Evolutionary conservation across 2,329 filamentous ascomycete species (phyloP).

Genomic region (Aspergillus pseudoglaucus): DNA sequence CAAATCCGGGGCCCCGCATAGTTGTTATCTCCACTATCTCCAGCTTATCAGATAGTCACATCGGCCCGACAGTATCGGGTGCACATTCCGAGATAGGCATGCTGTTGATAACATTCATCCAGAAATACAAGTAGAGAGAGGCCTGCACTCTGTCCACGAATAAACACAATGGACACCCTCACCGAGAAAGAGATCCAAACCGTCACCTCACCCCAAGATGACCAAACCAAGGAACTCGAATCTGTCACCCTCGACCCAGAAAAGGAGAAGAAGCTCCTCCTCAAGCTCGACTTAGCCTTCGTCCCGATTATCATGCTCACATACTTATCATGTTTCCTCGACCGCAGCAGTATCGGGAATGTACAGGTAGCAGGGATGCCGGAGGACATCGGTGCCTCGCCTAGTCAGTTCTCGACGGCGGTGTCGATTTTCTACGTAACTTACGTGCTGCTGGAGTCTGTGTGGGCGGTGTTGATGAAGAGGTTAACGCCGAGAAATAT

Average conservation of each 20-base stretch:
- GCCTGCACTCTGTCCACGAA: background rate
- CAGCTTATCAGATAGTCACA: background rate
- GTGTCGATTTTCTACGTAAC: slow-evolving; percentile 49
- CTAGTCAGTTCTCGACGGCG: slow-evolving; percentile 41
- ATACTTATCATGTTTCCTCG: slow-evolving; percentile 51
- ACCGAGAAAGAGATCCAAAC: background rate
- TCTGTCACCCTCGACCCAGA: slow-evolving; percentile 36
- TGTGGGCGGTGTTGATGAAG: slow-evolving; percentile 44
- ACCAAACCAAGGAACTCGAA: slow-evolving; percentile 11
- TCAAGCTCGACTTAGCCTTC: slow-evolving; percentile 44
- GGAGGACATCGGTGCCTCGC: slow-evolving; percentile 37
- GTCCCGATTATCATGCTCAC: slow-evolving; percentile 51
- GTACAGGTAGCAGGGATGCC: slow-evolving; percentile 44
- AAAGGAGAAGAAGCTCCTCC: slow-evolving; percentile 42
- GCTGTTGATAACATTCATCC: background rate
- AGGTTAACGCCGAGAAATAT: slow-evolving; percentile 39
- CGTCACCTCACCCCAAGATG: slow-evolving; percentile 1
- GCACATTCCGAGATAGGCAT: background rate
- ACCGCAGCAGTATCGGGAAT: slow-evolving; percentile 42
- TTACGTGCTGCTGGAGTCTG: slow-evolving; percentile 46
- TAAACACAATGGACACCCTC: too few species aligned
- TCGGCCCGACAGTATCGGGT: slow-evolving; percentile 5
- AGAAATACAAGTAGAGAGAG: background rate
- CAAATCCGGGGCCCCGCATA: slow-evolving; percentile 9
- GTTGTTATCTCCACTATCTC: slow-evolving; percentile 6